A percentile compares a stretch with the other conserved stretches of the same genome.
Conservation (phyloP, 768 basidiomycete species). For the Amanita rubescens region DNA sequence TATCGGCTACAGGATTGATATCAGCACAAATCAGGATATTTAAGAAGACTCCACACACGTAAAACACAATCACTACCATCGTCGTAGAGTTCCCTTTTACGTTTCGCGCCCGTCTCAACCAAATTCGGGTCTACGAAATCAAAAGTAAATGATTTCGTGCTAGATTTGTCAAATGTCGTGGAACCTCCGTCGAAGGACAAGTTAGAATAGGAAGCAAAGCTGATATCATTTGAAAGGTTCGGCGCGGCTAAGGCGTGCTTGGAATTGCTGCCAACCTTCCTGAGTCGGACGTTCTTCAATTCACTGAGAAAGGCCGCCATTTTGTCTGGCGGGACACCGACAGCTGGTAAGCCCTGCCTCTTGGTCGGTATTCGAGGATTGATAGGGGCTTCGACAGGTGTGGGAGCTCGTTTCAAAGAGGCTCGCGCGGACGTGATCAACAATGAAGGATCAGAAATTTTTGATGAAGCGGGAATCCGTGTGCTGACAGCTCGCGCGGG, state of each 20-base stretch:
- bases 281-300: slow-evolving; percentile 67
- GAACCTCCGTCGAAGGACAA: not conserved
- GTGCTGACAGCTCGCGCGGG: slow-evolving; percentile 27
- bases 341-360: slow-evolving; percentile 53
- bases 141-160: not conserved
- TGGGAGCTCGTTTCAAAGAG: slow-evolving; percentile 48
- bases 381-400: slow-evolving; percentile 62
- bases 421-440: slow-evolving; percentile 59
- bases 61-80: slow-evolving; percentile 6
- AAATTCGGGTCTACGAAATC: not conserved
- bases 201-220: not conserved
- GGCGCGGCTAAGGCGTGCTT: not conserved
- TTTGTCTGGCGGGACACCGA: slow-evolving; percentile 72
- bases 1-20: not conserved
- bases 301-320: slow-evolving; percentile 79
- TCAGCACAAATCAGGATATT: not conserved
- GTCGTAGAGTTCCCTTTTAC: slow-evolving; percentile 18
- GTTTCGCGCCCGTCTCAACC: slow-evolving; percentile 19
- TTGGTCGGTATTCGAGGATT: slow-evolving; percentile 35
- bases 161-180: not conserved
- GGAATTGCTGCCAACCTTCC: slow-evolving; percentile 36
- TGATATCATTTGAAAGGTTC: not conserved
- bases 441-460: slow-evolving; percentile 19
- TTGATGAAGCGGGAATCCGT: slow-evolving; percentile 19
- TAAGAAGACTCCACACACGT: slow-evolving; percentile 10